Percentiles rank a stretch among this genome's conserved stretches.
Evolutionary conservation across 2,329 filamentous ascomycete species (phyloP).

Genomic region (Claviceps purpurea): DNA sequence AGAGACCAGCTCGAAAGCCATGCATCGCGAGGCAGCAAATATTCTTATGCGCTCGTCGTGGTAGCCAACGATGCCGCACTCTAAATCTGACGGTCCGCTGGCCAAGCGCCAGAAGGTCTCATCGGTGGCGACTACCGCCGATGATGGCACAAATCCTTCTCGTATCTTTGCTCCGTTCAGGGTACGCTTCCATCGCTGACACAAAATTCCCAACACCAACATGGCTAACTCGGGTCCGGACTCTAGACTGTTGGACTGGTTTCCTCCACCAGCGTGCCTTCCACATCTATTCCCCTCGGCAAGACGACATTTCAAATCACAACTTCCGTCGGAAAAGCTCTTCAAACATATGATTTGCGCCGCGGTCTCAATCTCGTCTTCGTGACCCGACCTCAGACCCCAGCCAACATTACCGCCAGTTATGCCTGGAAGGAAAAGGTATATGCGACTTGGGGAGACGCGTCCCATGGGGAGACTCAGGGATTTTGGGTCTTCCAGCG

Average conservation of each 20-base stretch:
- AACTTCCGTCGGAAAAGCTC: constrained; percentile 75
- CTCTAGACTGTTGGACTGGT: constrained; percentile 78
- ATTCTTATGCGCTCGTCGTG: background rate
- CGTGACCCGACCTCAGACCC: constrained; percentile 81
- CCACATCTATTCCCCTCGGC: constrained; percentile 76
- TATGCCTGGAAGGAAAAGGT: constrained; percentile 76
- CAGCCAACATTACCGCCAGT: constrained; percentile 72
- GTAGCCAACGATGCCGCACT: constrained; percentile 37
- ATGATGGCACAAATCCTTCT: constrained; percentile 41
- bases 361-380: constrained; percentile 86
- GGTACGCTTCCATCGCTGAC: constrained; percentile 37
- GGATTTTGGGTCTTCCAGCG: constrained; percentile 89
- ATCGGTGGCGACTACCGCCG: constrained; percentile 22
- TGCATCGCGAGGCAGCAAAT: background rate
- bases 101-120: constrained; percentile 65
- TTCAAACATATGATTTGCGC: constrained; percentile 93
- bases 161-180: constrained; percentile 88
- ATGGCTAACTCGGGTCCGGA: constrained; percentile 4
- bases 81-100: constrained; percentile 46
- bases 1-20: background rate
- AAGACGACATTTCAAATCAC: constrained; percentile 97
- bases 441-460: constrained; percentile 78
- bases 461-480: constrained; percentile 34
- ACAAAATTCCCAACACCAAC: background rate
- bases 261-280: constrained; percentile 79